A percentile compares a stretch with the other conserved stretches of the same genome.
phyloP scores from a whole-genome alignment of 2,329 filamentous ascomycete species.

The Diaporthe longicolla region DNA sequence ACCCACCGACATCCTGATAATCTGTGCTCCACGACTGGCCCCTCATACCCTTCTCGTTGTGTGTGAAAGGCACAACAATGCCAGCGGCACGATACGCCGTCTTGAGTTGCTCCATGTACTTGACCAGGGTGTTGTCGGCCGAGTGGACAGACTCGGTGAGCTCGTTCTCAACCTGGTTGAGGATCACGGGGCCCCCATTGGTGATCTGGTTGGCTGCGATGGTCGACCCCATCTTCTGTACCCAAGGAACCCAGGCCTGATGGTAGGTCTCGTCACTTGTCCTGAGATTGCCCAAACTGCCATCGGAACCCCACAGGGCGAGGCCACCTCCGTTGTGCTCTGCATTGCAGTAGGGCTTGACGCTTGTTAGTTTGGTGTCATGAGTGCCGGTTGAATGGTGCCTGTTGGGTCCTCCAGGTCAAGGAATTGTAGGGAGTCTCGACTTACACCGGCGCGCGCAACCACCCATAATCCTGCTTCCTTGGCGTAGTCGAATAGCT shows the following conservation, averaged over 20 bases:
- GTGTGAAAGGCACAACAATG: conserved; percentile 62
- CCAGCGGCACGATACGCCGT: conserved; percentile 60
- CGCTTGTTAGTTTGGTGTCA: background rate
- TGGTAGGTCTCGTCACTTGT: conserved; percentile 60
- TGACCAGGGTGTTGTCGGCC: conserved; percentile 60
- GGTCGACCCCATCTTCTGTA: conserved; percentile 61
- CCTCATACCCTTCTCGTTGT: conserved; percentile 66
- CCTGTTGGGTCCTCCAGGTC: background rate
- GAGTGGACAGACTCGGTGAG: conserved; percentile 60
- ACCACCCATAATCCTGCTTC: conserved; percentile 66
- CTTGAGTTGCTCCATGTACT: conserved; percentile 67
- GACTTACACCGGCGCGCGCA: conserved; percentile 57
- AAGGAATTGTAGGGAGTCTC: background rate
- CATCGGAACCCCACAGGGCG: conserved; percentile 60
- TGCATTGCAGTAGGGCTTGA: conserved; percentile 48
- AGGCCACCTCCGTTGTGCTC: conserved; percentile 64
- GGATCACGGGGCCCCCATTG: conserved; percentile 64
- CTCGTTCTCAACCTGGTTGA: conserved; percentile 69
- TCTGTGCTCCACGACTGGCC: conserved; percentile 66
- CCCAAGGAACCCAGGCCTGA: conserved; percentile 62
- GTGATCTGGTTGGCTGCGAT: conserved; percentile 67
- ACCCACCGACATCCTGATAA: conserved; percentile 68
- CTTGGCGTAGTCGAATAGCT: conserved; percentile 65
- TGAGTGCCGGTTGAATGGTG: background rate
- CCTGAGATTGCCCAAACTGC: conserved; percentile 56